Evolutionary conservation across 345 rosid species (phyloP).

Genomic region (Eutrema yunnanense): DNA sequence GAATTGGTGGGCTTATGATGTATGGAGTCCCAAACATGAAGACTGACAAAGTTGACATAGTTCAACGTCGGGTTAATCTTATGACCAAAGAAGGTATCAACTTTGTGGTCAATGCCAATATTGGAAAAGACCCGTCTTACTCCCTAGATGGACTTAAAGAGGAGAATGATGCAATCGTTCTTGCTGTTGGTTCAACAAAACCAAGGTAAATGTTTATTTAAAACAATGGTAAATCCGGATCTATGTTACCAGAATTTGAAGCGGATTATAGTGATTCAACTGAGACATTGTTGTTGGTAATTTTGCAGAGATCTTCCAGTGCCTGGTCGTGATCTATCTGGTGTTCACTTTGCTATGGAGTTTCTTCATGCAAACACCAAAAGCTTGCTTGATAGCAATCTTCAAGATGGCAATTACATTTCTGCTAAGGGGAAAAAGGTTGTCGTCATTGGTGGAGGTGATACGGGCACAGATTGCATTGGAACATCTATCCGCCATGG

Average conservation of each 20-base stretch:
- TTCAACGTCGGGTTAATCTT: conserved; percentile 89
- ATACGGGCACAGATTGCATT: conserved; percentile 97
- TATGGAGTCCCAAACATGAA: conserved; percentile 99
- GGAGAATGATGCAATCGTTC: conserved; percentile 77
- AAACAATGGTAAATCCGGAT: neutral
- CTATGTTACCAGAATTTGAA: neutral
- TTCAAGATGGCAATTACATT: conserved; percentile 73
- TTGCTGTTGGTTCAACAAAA: conserved; percentile 96
- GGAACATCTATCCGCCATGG: conserved; percentile 98
- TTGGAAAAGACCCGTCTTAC: conserved; percentile 74
- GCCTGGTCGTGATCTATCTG: conserved; percentile 84
- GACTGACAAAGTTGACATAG: conserved; percentile 82
- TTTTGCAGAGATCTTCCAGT: conserved; percentile 92
- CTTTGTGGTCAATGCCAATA: conserved; percentile 85
- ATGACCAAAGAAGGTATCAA: conserved; percentile 85
- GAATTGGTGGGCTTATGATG: conserved; percentile 99
- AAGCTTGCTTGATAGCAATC: conserved; percentile 93
- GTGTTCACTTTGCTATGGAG: conserved; percentile 96
- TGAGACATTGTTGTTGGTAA: neutral
- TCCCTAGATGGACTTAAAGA: conserved; percentile 66
- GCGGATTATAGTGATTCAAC: neutral
- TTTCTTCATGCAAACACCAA: conserved; percentile 94
- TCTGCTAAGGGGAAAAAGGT: conserved; percentile 93
- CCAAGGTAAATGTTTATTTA: conserved; percentile 51
- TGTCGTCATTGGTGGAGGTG: conserved; percentile 98